phyloP scores from a whole-genome alignment of 176 grass and related monocot species.

The Avena atlantica region DNA sequence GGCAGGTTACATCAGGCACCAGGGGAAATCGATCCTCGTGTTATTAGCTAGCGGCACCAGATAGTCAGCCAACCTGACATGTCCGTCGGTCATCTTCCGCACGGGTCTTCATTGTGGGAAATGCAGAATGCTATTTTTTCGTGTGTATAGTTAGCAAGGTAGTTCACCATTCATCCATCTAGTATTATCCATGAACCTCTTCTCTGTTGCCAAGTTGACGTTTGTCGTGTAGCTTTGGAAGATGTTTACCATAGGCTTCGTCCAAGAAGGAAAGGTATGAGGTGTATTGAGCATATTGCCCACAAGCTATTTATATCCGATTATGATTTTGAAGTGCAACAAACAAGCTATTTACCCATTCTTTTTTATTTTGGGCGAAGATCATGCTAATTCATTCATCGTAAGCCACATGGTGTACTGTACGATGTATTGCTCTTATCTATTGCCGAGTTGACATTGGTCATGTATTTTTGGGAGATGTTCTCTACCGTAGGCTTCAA shows the following conservation, averaged over 20 bases:
- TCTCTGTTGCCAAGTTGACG: neutral
- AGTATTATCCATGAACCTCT: neutral
- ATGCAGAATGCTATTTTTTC: neutral
- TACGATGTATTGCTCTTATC: too few relatives aligned
- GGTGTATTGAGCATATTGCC: neutral
- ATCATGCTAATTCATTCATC: too few relatives aligned
- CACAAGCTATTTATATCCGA: too few relatives aligned
- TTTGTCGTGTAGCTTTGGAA: neutral
- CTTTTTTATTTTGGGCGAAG: neutral
- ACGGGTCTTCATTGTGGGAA: neutral
- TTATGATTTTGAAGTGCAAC: too few relatives aligned
- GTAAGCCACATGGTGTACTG: too few relatives aligned
- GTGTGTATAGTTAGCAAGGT: neutral
- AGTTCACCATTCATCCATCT: neutral
- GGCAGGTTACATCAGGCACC: neutral
- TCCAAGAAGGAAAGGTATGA: neutral
- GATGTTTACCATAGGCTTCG: neutral
- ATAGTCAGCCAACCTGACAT: neutral
- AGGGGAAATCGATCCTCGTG: neutral
- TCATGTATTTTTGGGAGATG: neutral
- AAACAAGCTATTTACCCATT: too few relatives aligned
- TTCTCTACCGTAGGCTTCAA: slow-evolving; percentile 9
- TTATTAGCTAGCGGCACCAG: slow-evolving; percentile 16
- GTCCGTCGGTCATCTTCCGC: neutral
- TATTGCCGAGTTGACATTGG: too few relatives aligned